phyloP scores from a whole-genome alignment of 1,139 yeast species.

The Magnusiomyces fungicola region DNA sequence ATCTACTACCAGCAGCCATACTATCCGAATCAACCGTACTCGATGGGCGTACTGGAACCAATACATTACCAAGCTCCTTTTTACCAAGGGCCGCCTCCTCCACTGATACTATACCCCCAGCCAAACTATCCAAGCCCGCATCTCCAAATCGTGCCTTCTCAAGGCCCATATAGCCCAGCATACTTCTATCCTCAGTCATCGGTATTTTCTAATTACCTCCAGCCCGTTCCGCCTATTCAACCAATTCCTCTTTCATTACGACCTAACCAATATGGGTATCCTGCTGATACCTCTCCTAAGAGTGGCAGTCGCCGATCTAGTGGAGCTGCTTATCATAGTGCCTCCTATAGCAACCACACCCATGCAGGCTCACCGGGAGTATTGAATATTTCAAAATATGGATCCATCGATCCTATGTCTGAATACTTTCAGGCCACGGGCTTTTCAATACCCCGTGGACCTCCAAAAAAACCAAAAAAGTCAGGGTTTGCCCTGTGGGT shows the following conservation, averaged over 20 bases:
- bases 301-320: no score
- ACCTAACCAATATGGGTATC: no score
- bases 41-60: no score
- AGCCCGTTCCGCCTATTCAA: constrained; percentile 7
- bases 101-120: not conserved
- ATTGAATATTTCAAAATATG: no score
- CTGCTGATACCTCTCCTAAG: no score
- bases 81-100: not conserved
- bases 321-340: no score
- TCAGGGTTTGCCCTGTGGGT: constrained; percentile 38
- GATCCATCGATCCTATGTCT: no score
- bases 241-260: not conserved
- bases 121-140: not conserved
- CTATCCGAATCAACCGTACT: not conserved
- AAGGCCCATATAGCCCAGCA: constrained; percentile 9
- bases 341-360: no score
- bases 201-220: constrained; percentile 14
- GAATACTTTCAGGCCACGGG: no score
- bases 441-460: constrained; percentile 26
- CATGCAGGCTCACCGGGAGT: no score
- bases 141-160: not conserved
- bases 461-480: constrained; percentile 32
- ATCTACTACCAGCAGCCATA: not conserved
- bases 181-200: constrained; percentile 14
- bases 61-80: no score